Evolutionary conservation across 148 eudicot species (phyloP).

Genomic region (Amaranthus hypochondriacus): DNA sequence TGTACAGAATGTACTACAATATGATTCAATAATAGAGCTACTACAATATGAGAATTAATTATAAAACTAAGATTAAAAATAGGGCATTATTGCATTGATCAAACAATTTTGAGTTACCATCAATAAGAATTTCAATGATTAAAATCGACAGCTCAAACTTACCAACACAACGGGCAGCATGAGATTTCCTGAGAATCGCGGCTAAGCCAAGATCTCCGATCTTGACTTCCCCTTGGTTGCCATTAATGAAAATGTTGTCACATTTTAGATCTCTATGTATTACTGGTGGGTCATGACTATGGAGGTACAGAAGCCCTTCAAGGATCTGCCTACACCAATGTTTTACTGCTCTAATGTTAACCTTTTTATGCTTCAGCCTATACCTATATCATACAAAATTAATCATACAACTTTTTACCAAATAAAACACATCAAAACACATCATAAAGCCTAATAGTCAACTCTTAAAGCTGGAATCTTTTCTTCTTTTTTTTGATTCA

Average conservation of each 20-base stretch:
- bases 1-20: constrained; percentile 1
- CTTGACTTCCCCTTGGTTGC: constrained; percentile 48
- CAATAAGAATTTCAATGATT: constrained; percentile 1
- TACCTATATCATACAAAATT: constrained; percentile 25
- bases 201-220: constrained; percentile 46
- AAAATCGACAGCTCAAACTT: constrained; percentile 20
- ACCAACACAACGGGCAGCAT: constrained; percentile 42
- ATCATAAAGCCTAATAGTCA: too few species aligned
- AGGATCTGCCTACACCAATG: constrained; percentile 48
- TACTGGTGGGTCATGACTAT: constrained; percentile 38
- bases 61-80: constrained; percentile 17
- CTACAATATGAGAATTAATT: constrained; percentile 9
- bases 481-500: too few species aligned
- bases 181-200: constrained; percentile 36
- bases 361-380: constrained; percentile 40
- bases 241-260: constrained; percentile 42
- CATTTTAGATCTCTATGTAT: constrained; percentile 45
- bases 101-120: neutral
- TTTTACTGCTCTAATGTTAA: constrained; percentile 43
- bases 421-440: neutral
- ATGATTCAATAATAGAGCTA: constrained; percentile 9
- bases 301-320: constrained; percentile 33
- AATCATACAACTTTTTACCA: constrained; percentile 1
- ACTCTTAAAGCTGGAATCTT: too few species aligned
- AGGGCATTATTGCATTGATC: constrained; percentile 12